phyloP scores from a whole-genome alignment of 495 filamentous ascomycete genomes.

The Jackrogersella minutella region DNA sequence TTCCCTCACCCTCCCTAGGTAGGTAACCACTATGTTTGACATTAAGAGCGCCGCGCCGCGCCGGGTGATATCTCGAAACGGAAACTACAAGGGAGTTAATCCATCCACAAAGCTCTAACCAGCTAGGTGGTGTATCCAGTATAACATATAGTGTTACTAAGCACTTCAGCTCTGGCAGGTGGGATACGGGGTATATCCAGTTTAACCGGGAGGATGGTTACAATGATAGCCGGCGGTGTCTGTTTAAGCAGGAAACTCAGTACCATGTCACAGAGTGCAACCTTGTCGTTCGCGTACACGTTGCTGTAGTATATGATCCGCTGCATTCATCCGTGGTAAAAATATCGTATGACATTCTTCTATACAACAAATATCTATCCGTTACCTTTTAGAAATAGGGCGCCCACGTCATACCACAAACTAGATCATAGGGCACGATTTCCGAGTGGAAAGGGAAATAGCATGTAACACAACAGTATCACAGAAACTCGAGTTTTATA shows the following conservation, averaged over 20 bases:
- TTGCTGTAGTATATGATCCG: neutral
- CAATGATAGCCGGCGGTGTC: neutral
- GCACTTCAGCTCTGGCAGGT: neutral
- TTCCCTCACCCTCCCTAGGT: neutral
- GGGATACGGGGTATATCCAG: conserved; percentile 11
- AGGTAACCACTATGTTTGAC: conserved; percentile 2
- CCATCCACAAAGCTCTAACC: neutral
- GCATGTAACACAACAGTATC: neutral
- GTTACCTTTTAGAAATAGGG: neutral
- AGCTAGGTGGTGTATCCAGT: neutral
- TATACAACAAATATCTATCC: neutral
- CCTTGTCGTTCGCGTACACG: neutral
- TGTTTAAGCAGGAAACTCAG: neutral
- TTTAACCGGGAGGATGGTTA: conserved; percentile 34
- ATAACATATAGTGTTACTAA: neutral
- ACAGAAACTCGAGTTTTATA: neutral
- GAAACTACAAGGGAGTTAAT: conserved; percentile 10
- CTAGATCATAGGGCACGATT: neutral
- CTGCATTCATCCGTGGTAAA: neutral
- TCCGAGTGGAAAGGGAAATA: too few species aligned
- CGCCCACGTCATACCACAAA: neutral
- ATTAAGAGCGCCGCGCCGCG: conserved; percentile 1
- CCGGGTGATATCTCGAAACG: conserved; percentile 7
- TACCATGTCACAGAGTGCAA: neutral
- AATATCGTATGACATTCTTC: neutral